A percentile compares a stretch with the other conserved stretches of the same genome.
phyloP scores from a whole-genome alignment of 805 yeast species.

The Aciculoconidium aculeatum region DNA sequence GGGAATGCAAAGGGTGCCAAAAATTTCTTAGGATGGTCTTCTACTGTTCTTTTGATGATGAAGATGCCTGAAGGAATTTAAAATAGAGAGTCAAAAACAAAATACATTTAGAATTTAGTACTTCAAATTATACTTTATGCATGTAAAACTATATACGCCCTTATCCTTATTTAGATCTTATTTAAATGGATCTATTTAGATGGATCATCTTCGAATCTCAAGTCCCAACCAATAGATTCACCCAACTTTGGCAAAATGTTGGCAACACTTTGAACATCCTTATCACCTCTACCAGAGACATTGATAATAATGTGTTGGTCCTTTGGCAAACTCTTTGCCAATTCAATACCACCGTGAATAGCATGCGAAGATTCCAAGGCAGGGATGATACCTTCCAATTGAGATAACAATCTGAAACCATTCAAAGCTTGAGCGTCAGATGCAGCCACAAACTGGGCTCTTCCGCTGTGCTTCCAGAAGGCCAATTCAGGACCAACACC shows the following conservation, averaged over 20 bases:
- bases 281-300: conserved; percentile 98
- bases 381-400: conserved; percentile 96
- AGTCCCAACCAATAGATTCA: conserved; percentile 91
- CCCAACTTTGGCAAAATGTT: conserved; percentile 88
- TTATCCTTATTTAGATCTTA: conserved; percentile 1
- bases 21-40: conserved; percentile 94
- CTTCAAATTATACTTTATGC: background rate
- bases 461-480: conserved; percentile 87
- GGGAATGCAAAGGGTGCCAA: conserved; percentile 80
- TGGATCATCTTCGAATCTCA: conserved; percentile 68
- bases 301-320: conserved; percentile 83
- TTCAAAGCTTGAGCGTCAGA: conserved; percentile 92
- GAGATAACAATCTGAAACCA: conserved; percentile 85
- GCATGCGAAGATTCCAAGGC: conserved; percentile 98
- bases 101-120: conserved; percentile 1
- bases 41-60: conserved; percentile 76
- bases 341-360: conserved; percentile 79
- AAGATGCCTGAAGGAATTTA: conserved; percentile 55
- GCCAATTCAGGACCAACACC: conserved; percentile 99
- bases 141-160: background rate
- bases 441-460: conserved; percentile 87
- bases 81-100: conserved; percentile 1
- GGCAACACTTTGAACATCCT: conserved; percentile 97
- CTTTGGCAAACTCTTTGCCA: conserved; percentile 74
- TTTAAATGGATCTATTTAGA: conserved; percentile 22